Evolutionary conservation across 768 basidiomycete genomes (phyloP).

Genomic region (Lanmaoa pseudosensibilis): DNA sequence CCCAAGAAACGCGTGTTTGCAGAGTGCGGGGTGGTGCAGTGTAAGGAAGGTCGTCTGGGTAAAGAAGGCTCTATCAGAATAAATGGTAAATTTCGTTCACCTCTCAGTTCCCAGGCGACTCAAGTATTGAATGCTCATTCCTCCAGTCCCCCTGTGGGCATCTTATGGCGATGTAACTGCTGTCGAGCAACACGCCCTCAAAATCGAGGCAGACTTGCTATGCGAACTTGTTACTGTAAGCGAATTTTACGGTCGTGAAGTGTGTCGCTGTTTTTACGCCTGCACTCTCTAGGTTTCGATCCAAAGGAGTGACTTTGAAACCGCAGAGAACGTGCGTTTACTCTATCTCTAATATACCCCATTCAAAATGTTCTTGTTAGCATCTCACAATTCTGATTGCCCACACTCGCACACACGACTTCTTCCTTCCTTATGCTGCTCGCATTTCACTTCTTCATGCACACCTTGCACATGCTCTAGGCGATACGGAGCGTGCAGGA

Average conservation of each 20-base stretch:
- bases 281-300: slow-evolving; percentile 50
- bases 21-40: slow-evolving; percentile 52
- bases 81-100: slow-evolving; percentile 11
- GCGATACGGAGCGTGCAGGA: slow-evolving; percentile 51
- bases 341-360: neutral
- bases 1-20: slow-evolving; percentile 75
- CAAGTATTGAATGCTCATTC: neutral
- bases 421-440: slow-evolving; percentile 57
- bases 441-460: slow-evolving; percentile 69
- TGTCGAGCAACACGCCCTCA: slow-evolving; percentile 50
- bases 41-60: slow-evolving; percentile 45
- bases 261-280: neutral
- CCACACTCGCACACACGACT: slow-evolving; percentile 55
- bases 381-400: slow-evolving; percentile 53
- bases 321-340: slow-evolving; percentile 53
- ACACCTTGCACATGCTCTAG: slow-evolving; percentile 70
- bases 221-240: slow-evolving; percentile 68
- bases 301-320: slow-evolving; percentile 66
- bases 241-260: neutral
- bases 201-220: slow-evolving; percentile 68
- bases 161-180: slow-evolving; percentile 49
- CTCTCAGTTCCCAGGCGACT: neutral
- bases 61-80: slow-evolving; percentile 11
- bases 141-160: slow-evolving; percentile 56
- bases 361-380: slow-evolving; percentile 7